Evolutionary conservation across 1,284 basidiomycete genomes (phyloP).

Genomic region (Ceratobasidium papillatum): DNA sequence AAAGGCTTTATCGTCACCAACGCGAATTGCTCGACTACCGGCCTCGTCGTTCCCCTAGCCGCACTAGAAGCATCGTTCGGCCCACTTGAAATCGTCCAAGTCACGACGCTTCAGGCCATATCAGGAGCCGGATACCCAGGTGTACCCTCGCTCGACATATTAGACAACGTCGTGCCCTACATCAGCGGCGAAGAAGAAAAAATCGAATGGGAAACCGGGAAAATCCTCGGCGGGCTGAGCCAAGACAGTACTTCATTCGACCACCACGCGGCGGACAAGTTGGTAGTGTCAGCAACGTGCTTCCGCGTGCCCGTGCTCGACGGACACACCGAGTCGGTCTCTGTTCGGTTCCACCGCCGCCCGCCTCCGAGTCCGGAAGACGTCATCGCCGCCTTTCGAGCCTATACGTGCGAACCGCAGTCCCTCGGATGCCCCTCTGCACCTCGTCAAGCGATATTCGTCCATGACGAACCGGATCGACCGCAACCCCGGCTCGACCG

Average conservation of each 20-base stretch:
- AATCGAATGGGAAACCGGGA: slow-evolving; percentile 98
- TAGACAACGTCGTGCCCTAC: slow-evolving; percentile 97
- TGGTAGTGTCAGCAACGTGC: slow-evolving; percentile 90
- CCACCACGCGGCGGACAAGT: slow-evolving; percentile 79
- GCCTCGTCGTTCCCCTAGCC: slow-evolving; percentile 88
- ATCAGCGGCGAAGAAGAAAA: slow-evolving; percentile 96
- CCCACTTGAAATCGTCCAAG: slow-evolving; percentile 87
- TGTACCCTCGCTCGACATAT: slow-evolving; percentile 87
- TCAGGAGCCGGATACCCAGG: slow-evolving; percentile 98
- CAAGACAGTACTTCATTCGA: slow-evolving; percentile 74
- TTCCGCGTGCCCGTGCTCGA: slow-evolving; percentile 94
- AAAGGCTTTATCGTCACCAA: slow-evolving; percentile 98
- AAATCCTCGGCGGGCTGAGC: slow-evolving; percentile 89
- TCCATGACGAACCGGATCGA: slow-evolving; percentile 92
- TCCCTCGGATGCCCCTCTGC: slow-evolving; percentile 86
- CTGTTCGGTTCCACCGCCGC: slow-evolving; percentile 80
- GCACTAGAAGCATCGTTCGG: slow-evolving; percentile 95
- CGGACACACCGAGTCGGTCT: slow-evolving; percentile 89
- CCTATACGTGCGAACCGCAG: slow-evolving; percentile 83
- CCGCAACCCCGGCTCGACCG: slow-evolving; percentile 95
- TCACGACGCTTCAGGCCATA: slow-evolving; percentile 98
- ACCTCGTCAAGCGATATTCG: slow-evolving; percentile 85
- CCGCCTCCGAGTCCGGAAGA: slow-evolving; percentile 90
- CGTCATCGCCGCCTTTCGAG: slow-evolving; percentile 80
- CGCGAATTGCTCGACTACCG: slow-evolving; percentile 98